Evolutionary conservation across 1,284 basidiomycete species (phyloP).

Genomic region (Trichosporon sp.): DNA sequence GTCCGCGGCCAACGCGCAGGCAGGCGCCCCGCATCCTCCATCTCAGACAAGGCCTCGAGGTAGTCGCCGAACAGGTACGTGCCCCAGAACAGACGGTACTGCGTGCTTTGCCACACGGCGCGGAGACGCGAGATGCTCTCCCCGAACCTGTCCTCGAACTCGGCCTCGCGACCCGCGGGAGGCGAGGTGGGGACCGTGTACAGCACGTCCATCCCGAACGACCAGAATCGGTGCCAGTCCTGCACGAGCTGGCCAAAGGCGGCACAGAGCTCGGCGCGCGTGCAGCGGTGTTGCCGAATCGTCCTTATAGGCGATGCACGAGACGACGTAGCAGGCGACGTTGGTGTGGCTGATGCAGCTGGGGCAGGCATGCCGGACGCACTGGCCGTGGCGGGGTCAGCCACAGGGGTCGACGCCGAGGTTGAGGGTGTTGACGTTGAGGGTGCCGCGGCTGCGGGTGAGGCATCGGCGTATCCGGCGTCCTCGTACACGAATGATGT

Average conservation of each 20-base stretch:
- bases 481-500: slow-evolving; percentile 13
- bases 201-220: slow-evolving; percentile 3
- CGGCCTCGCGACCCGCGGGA: not conserved
- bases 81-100: slow-evolving; percentile 14
- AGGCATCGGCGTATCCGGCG: not conserved
- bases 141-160: slow-evolving; percentile 5
- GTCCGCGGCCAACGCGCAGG: not conserved
- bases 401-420: too few species aligned
- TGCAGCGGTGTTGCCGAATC: not conserved
- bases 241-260: not conserved
- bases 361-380: not conserved
- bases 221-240: slow-evolving; percentile 10
- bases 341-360: not conserved
- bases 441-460: not conserved
- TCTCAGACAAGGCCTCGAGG: not conserved
- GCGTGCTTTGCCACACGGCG: not conserved
- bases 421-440: not conserved
- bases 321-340: not conserved
- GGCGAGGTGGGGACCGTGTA: not conserved
- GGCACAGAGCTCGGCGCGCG: not conserved
- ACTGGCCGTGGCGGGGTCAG: too few species aligned
- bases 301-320: too few species aligned
- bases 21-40: not conserved
- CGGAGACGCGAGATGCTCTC: not conserved
- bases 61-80: slow-evolving; percentile 10